phyloP scores from a whole-genome alignment of 345 rosid genomes.

The Lepidium didymum region DNA sequence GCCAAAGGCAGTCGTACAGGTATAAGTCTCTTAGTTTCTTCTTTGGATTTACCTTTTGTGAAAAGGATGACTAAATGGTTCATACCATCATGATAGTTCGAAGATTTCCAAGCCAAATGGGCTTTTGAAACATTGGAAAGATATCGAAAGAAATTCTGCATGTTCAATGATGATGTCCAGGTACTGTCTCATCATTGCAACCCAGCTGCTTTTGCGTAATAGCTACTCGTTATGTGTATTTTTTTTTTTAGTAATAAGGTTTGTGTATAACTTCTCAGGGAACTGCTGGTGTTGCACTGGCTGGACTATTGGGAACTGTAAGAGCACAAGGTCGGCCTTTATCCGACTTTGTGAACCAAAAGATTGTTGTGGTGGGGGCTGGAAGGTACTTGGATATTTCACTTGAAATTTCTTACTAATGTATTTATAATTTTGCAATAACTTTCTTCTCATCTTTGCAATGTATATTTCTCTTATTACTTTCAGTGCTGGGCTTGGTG shows the following conservation, averaged over 20 bases:
- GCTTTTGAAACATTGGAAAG: conserved; percentile 91
- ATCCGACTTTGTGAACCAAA: conserved; percentile 80
- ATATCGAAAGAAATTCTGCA: conserved; percentile 79
- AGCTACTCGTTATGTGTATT: not conserved
- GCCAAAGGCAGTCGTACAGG: conserved; percentile 99
- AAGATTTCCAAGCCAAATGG: conserved; percentile 99
- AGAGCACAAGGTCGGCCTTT: conserved; percentile 90
- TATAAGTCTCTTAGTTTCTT: conserved; percentile 25
- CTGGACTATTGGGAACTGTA: conserved; percentile 85
- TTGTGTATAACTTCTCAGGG: conserved; percentile 44
- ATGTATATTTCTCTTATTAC: conserved; percentile 1
- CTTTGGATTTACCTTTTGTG: conserved; percentile 10
- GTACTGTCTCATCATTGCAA: conserved; percentile 30
- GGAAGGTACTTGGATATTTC: conserved; percentile 63
- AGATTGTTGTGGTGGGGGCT: conserved; percentile 98
- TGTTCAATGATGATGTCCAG: conserved; percentile 99
- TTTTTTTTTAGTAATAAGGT: not conserved
- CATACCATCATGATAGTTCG: conserved; percentile 48
- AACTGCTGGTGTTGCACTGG: conserved; percentile 99
- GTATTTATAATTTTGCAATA: not conserved
- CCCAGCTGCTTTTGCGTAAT: not conserved
- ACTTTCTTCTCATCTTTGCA: conserved; percentile 8
- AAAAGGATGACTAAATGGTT: conserved; percentile 27
- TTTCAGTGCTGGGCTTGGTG: conserved; percentile 98
- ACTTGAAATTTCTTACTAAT: not conserved